Base-by-base conservation (phyloP, 2,329 filamentous ascomycete genomes). In the Fusarium paranaense region DNA sequence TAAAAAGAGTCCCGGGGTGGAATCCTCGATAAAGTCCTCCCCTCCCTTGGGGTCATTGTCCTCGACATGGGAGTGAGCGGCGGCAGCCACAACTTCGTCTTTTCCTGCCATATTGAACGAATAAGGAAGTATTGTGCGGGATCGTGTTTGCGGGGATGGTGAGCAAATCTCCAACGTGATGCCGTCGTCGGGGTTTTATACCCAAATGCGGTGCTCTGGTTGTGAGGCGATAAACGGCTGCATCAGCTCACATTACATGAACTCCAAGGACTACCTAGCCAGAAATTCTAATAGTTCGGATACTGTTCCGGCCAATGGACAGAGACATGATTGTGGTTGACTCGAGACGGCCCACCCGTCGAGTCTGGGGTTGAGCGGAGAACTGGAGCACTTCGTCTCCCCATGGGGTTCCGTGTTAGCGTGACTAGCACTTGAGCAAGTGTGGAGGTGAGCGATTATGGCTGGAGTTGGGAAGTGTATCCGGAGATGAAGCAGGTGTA, bases 21-120 rank as follows among this genome's bases (percentile, higher is more conserved):
- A 69, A 32, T 71, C 70, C n/a, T 73, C 72, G 30, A 73, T 71
- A 50, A 66, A 66, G 54, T 65, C 67, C 13, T 62, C 67, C 11
- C 33, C 57, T 27, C 35, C 61, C 54, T 73, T 71, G 40, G 66
- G 59, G 60, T 64, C 59, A 9, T 70, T 30, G 37, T 70, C 52
- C 14, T 72, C 71, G 60, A 72, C 52, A 61, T 72, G 69, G 20
- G 66, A 35, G 37, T 33, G 56, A 62, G 61, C 47, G 16, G 30
- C 64, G 5, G 69, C 35, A 38, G 64, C 40, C 20, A 37, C 22
- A 16, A 54, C 42, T 18, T 70, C 69, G 47, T 72, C 56, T 58
- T 72, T 73, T 18, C 35, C 27, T 38, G 60, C 64, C 66, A 73
- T 72, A 30, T 38, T 67, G 65, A 60, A 13, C 42, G 11, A 62